Conservation (phyloP, 176 grass and related monocot species). For the Ensete glaucum region DNA sequence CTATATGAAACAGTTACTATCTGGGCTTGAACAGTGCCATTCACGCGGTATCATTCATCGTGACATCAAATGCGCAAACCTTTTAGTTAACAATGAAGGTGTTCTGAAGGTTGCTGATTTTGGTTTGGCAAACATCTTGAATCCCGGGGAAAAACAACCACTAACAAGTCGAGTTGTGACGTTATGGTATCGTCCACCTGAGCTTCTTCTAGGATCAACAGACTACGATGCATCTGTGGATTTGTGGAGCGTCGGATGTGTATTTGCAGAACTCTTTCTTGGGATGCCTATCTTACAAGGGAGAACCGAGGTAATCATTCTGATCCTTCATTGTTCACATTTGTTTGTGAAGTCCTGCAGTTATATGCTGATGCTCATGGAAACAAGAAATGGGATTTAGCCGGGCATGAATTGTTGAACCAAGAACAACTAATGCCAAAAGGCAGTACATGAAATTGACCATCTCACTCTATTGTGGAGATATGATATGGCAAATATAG, state of each 20-base stretch:
- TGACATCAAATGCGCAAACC: constrained; percentile 91
- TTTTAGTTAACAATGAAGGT: constrained; percentile 64
- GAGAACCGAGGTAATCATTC: constrained; percentile 63
- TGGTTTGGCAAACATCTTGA: constrained; percentile 64
- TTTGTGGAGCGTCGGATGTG: constrained; percentile 90
- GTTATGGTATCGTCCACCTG: constrained; percentile 91
- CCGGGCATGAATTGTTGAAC: neutral
- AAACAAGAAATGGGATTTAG: neutral
- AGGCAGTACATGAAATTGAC: neutral
- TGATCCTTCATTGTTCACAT: neutral
- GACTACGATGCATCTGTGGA: constrained; percentile 70
- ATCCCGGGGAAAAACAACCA: constrained; percentile 3
- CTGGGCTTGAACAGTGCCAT: constrained; percentile 79
- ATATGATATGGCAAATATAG: neutral
- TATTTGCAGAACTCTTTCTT: constrained; percentile 72
- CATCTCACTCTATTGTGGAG: neutral
- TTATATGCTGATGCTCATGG: neutral
- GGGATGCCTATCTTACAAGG: constrained; percentile 77
- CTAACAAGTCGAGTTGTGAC: constrained; percentile 85
- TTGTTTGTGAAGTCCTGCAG: neutral
- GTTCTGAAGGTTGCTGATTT: constrained; percentile 93
- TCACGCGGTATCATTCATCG: constrained; percentile 68
- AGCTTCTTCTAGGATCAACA: constrained; percentile 71
- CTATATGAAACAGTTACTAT: constrained; percentile 83
- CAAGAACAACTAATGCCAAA: neutral